Conservation (phyloP, 2,329 filamentous ascomycete species). For the Xylariaceae sp. region DNA sequence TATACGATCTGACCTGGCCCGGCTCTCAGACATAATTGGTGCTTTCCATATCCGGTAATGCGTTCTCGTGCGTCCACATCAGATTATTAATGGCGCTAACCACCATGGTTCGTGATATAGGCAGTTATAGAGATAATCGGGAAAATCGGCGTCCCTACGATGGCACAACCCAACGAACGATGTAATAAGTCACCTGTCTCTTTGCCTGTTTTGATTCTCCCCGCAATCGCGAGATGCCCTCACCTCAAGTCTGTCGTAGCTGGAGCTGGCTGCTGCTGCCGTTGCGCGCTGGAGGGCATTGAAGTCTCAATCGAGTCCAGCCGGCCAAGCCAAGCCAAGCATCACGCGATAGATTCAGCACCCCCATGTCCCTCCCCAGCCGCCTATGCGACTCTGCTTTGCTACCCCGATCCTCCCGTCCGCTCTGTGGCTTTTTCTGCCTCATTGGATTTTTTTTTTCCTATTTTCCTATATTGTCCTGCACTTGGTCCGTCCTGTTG, state of each 20-base stretch:
- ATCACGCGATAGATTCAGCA: no score
- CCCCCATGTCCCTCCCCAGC: no score
- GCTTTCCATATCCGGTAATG: constrained; percentile 15
- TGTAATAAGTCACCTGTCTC: not conserved
- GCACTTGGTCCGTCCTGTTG: no score
- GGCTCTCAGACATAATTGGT: constrained; percentile 12
- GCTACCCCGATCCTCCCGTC: no score
- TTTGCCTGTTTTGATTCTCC: not conserved
- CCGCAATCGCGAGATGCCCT: not conserved
- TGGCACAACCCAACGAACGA: not conserved
- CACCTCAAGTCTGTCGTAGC: not conserved
- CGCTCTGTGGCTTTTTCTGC: no score
- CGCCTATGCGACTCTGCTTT: no score
- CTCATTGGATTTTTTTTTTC: no score
- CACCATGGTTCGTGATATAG: not conserved
- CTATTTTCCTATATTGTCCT: no score
- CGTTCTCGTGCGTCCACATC: constrained; percentile 2
- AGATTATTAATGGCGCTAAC: constrained; percentile 3
- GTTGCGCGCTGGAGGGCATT: no score
- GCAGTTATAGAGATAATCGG: not conserved
- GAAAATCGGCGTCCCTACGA: not conserved
- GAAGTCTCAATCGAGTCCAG: no score
- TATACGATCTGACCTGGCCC: not conserved
- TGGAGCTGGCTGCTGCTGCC: no score
- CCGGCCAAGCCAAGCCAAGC: no score